A percentile compares a stretch with the other conserved stretches of the same genome.
These are phyloP conservation scores for Syzygium aromaticum DNA, from an alignment of 345 rosid genomes.

Conservation along the genomic window DNA sequence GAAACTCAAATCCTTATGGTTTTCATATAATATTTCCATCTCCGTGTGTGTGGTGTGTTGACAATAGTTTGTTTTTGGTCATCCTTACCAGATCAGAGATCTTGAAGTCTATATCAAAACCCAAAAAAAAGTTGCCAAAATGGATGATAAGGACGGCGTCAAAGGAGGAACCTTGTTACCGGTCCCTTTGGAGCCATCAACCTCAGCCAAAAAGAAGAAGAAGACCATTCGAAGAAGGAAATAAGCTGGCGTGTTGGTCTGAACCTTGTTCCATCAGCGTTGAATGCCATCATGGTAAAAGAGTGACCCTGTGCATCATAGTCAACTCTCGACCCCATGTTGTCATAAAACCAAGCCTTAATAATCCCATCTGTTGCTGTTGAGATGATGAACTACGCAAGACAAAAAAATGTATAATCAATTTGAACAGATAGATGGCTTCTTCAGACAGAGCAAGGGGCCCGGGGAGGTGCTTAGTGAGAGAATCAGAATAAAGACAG, in stretches of 20 bases:
- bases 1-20: neutral
- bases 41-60: neutral
- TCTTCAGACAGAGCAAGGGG: no score
- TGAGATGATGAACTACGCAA: no score
- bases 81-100: constrained; percentile 50
- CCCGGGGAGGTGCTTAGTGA: no score
- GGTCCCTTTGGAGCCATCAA: no score
- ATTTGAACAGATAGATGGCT: no score
- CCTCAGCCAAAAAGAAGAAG: neutral
- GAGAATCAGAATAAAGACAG: no score
- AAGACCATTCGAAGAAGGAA: neutral
- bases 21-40: neutral
- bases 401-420: no score
- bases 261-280: constrained; percentile 79
- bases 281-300: constrained; percentile 61
- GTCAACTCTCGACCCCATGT: constrained; percentile 64
- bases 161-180: no score
- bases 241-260: neutral
- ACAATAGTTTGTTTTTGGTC: neutral
- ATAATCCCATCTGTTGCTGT: no score
- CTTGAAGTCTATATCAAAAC: neutral
- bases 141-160: no score
- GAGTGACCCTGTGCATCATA: constrained; percentile 73
- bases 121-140: no score
- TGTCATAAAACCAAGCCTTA: constrained; percentile 71